Evolutionary conservation across 805 yeast species (phyloP).

Genomic region (Candida sonorensis): DNA sequence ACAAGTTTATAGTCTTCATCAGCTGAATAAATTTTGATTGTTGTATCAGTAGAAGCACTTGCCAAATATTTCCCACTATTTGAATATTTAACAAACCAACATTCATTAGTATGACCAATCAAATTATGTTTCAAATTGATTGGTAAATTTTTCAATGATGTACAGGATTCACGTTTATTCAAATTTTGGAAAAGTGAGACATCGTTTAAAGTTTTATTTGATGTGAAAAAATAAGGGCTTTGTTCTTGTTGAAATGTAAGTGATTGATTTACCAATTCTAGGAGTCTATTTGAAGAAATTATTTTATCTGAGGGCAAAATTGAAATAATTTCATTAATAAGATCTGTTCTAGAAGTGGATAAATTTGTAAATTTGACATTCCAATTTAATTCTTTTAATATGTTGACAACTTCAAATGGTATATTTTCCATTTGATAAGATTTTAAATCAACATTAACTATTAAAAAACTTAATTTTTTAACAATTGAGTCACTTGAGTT

Average conservation of each 20-base stretch:
- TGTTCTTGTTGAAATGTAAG: conserved; percentile 34
- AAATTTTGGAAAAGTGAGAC: conserved; percentile 12
- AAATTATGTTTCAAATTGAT: conserved; percentile 39
- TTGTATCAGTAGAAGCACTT: conserved; percentile 67
- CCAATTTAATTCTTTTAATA: conserved; percentile 16
- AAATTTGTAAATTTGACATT: conserved; percentile 4
- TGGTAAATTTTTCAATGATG: conserved; percentile 28
- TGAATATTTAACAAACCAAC: conserved; percentile 78
- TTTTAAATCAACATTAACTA: too few species aligned
- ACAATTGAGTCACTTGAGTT: conserved; percentile 5
- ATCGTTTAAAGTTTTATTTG: conserved; percentile 11
- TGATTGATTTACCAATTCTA: conserved; percentile 46
- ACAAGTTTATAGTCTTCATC: conserved; percentile 33
- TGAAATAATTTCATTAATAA: conserved; percentile 37
- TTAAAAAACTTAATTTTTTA: conserved; percentile 14
- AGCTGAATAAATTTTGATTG: conserved; percentile 61
- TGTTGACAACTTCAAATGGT: not conserved
- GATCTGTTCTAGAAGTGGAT: conserved; percentile 29
- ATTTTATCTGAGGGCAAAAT: conserved; percentile 39
- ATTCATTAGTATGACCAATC: conserved; percentile 58
- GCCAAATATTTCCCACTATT: conserved; percentile 71
- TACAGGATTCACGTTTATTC: conserved; percentile 3
- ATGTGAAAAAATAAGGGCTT: conserved; percentile 18
- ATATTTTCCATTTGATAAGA: too few species aligned
- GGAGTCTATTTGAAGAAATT: conserved; percentile 45